A percentile compares a stretch with the other conserved stretches of the same genome.
These are phyloP conservation scores for Boletus rubescentipes DNA, from an alignment of 768 basidiomycete genomes.

Conservation along the genomic window DNA sequence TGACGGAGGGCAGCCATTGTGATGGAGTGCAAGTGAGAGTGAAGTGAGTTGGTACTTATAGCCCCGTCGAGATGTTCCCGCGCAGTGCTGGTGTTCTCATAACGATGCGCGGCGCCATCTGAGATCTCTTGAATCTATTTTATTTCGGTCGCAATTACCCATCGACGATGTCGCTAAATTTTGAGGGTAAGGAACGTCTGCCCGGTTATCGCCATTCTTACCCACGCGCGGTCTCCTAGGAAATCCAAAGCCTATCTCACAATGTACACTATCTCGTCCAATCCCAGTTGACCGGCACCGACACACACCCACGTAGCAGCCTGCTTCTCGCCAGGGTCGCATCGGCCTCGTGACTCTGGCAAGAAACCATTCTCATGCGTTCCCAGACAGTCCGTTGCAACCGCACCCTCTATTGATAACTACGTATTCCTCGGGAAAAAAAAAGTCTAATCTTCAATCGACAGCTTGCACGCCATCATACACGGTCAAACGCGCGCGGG, in stretches of 20 bases:
- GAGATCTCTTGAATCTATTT: conserved; percentile 11
- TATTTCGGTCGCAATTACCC: conserved; percentile 18
- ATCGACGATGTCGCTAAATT: conserved; percentile 32
- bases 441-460: conserved; percentile 34
- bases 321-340: conserved; percentile 8
- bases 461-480: conserved; percentile 93
- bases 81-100: conserved; percentile 17
- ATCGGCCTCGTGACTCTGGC: not conserved
- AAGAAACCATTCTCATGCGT: too few relatives aligned
- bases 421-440: conserved; percentile 16
- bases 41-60: conserved; percentile 16
- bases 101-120: conserved; percentile 27
- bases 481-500: conserved; percentile 63
- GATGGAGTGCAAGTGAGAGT: not conserved
- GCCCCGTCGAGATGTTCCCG: conserved; percentile 1
- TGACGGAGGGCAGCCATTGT: conserved; percentile 37
- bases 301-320: not conserved
- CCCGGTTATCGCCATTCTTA: conserved; percentile 1
- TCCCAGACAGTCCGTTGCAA: too few relatives aligned
- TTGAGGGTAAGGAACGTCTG: conserved; percentile 17
- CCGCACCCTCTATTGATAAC: not conserved
- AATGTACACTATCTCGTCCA: not conserved
- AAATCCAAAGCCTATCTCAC: conserved; percentile 11
- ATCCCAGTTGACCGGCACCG: conserved; percentile 1
- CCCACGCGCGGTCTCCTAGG: conserved; percentile 35